Evolutionary conservation across 306 rosid species (phyloP), one percentile per base, ranked within the genome.

Genomic region (Trifolium repens): DNA sequence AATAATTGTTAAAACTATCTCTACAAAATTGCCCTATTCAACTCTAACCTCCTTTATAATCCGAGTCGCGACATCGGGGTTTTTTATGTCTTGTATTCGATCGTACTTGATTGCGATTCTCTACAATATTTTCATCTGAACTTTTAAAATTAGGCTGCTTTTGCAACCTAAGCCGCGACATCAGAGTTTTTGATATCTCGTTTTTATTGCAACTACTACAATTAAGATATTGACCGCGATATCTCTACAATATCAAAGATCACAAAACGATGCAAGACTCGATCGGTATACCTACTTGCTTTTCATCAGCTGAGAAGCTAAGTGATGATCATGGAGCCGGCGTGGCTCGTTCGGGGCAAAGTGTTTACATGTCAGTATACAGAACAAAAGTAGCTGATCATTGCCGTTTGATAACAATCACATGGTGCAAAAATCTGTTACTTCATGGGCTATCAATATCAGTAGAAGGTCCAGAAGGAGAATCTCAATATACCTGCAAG

Each of bases 391-490:
- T 93, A 8, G 91, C 93, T 1, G 90, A 86, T 72, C 87, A 82
- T 12, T 83, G 94, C 86, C 91, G 93, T 19, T 68, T 84, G 67
- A 89, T 93, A 85, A 89, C 91, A 11, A 75, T 93, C 70, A 87
- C 91, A 4, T 93, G 98, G 98, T 86, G 96, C 88, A 89, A 89
- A 42, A 93, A 90, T 16, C 65, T 89, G 46, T 39, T 93, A 40
- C 88, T 93, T 69, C 93, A 86, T 62, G 96, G 96, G 7, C 82
- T 93, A 8, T 87, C 98, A 5, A 89, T 93, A 0, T 85, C 94
- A 22, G 82, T 93, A 40, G 93, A 90, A 67, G 91, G 91, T 12
- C 79, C 88, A 5, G 84, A 83, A 42, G 89, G 96, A 61, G 96
- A 90, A 39, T 64, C 82, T n/a, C 96, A 88, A 39, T 81, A 87